These are phyloP conservation scores for Polyporus arcularius DNA, from an alignment of 768 basidiomycete species.

Conservation along the genomic window DNA sequence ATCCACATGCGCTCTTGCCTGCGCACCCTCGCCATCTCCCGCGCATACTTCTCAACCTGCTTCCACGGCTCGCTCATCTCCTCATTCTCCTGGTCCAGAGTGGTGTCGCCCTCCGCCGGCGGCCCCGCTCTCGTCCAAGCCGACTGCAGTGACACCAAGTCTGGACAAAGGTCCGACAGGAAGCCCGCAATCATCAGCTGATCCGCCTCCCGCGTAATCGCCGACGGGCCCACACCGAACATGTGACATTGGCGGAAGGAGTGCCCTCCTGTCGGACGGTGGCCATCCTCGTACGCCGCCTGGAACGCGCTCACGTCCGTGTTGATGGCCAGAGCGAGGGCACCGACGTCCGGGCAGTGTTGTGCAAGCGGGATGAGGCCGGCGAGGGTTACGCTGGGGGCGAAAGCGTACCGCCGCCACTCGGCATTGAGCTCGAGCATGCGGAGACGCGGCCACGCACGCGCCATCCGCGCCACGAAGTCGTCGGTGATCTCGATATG, in stretches of 20 bases:
- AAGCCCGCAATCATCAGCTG: conserved; percentile 7
- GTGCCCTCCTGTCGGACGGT: conserved; percentile 2
- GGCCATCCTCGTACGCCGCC: conserved; percentile 1
- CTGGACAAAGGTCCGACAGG: conserved; percentile 17
- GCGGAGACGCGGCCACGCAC: conserved; percentile 12
- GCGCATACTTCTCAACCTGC: not conserved
- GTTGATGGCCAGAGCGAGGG: conserved; percentile 11
- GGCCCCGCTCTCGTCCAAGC: conserved; percentile 6
- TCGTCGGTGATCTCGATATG: conserved; percentile 13
- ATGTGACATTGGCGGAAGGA: not conserved
- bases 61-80: not conserved
- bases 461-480: conserved; percentile 12
- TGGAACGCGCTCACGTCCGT: conserved; percentile 9
- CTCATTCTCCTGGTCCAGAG: not conserved
- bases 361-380: conserved; percentile 16
- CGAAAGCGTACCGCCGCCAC: conserved; percentile 2
- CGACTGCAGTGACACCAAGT: not conserved
- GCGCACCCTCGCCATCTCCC: conserved; percentile 10
- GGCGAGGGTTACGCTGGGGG: conserved; percentile 5
- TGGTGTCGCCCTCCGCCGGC: not conserved
- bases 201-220: not conserved
- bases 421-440: conserved; percentile 11
- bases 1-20: conserved; percentile 12
- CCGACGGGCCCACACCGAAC: conserved; percentile 2
- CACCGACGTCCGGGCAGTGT: conserved; percentile 4